Percentiles rank a stretch among this genome's conserved stretches.
These are phyloP conservation scores for Botryotinia globosa DNA, from an alignment of 2,329 filamentous ascomycete species.

Conservation along the genomic window DNA sequence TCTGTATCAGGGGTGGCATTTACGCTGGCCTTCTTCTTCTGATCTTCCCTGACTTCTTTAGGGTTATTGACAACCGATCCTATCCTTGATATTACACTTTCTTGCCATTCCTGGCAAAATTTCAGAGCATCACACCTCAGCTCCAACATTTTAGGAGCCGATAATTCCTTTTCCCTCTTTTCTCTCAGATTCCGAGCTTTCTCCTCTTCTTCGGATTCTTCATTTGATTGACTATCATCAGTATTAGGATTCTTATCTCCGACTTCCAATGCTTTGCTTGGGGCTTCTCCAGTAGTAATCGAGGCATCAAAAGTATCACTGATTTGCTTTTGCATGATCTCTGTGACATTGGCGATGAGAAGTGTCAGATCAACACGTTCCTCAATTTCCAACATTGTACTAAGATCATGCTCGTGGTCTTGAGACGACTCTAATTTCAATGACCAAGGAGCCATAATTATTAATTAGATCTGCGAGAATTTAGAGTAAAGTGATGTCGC, in stretches of 20 bases:
- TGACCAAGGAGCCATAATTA: slow-evolving; percentile 28
- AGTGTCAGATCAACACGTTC: slow-evolving; percentile 47
- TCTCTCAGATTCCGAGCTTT: slow-evolving; percentile 36
- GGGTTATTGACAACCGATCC: slow-evolving; percentile 62
- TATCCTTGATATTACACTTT: slow-evolving; percentile 65
- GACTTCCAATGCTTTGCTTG: slow-evolving; percentile 36
- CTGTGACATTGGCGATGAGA: slow-evolving; percentile 52
- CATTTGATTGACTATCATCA: slow-evolving; percentile 33
- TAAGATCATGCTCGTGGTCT: slow-evolving; percentile 34
- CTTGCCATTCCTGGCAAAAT: slow-evolving; percentile 80
- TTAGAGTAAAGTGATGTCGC: neutral
- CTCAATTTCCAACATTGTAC: slow-evolving; percentile 34
- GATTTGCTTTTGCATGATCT: slow-evolving; percentile 54
- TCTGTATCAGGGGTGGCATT: slow-evolving; percentile 31
- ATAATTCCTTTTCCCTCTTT: slow-evolving; percentile 49
- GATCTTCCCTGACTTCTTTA: slow-evolving; percentile 42
- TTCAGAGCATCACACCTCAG: slow-evolving; percentile 66
- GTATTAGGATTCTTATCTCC: slow-evolving; percentile 41
- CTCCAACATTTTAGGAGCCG: slow-evolving; percentile 53
- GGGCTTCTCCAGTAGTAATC: slow-evolving; percentile 28
- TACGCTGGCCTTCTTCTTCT: slow-evolving; percentile 34
- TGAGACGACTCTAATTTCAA: slow-evolving; percentile 11
- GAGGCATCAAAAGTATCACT: slow-evolving; percentile 49
- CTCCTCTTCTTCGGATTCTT: slow-evolving; percentile 37
- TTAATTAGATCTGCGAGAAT: neutral